Base-by-base conservation (phyloP, 2,329 filamentous ascomycete species). In the Alternaria hordeiaustralica region DNA sequence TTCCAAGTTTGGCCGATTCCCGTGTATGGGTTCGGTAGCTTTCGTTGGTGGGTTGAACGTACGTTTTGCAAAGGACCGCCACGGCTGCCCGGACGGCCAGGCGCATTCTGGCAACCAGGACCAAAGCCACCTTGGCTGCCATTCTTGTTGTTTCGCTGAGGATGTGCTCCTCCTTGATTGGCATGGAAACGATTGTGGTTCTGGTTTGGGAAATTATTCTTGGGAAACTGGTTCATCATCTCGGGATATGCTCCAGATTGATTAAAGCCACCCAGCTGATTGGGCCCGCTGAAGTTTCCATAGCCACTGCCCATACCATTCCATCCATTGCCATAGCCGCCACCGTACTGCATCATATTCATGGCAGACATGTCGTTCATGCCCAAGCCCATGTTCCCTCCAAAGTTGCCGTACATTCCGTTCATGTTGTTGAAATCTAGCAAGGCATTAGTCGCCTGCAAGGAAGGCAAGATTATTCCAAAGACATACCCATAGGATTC, bases 341-440 rank as follows among this genome's bases (percentile, higher is more conserved):
- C 87, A 82, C 88, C 88, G 83, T 88, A 89, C 89, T 78, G 89
- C 91, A 95, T 79, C 92, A 95, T 79, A 62, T 79, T 79, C 80
- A 81, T 81, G 74, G 76, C 78, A 66, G 87, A 90, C 89, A 92
- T 90, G 85, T 89, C 87, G 86, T 87, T 90, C 90, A 92, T 92
- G 82, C 91, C 71, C 88, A 92, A 91, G 85, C 89, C 89, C 86
- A 79, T 79, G 67, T 89, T 88, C 78, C 84, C 83, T 83, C 88
- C 87, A 80, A 91, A 93, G 84, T 89, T 89, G 84, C 89, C 88
- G 84, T 89, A 92, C 92, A 97, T 96, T 71, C 90, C 84, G 58
- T 75, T 75, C 91, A 96, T 94, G 77, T 89, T 73, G 75, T 81
- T 75, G 64, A 70, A 77, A 33, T 75, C 74, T 77, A 18, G 3